These are phyloP conservation scores for Byssoonygena ceratinophila DNA, from an alignment of 2,329 filamentous ascomycete genomes.

Conservation along the genomic window DNA sequence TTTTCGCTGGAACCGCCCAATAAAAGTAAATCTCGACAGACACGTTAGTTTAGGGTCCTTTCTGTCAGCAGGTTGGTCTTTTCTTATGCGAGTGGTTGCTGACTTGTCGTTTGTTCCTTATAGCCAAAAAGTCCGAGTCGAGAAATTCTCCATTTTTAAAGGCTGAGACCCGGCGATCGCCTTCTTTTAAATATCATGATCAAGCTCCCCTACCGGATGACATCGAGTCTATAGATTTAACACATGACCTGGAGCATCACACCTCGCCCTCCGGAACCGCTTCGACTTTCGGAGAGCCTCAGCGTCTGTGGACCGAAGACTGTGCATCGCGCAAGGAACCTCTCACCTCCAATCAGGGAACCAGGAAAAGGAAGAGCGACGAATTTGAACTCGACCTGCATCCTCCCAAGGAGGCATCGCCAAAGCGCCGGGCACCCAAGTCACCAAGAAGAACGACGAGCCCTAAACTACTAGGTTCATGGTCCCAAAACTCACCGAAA, in stretches of 20 bases:
- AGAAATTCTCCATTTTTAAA: not conserved
- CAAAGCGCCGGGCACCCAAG: slow-evolving; percentile 16
- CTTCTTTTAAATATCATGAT: not conserved
- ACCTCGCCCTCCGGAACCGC: slow-evolving; percentile 31
- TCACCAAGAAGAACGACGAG: not conserved
- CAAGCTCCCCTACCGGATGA: slow-evolving; percentile 17
- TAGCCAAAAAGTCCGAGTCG: not conserved
- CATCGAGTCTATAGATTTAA: slow-evolving; percentile 39
- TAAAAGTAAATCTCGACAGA: slow-evolving; percentile 2
- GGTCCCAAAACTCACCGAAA: not conserved
- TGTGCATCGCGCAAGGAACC: slow-evolving; percentile 31
- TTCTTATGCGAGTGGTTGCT: not conserved
- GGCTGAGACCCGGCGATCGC: not conserved
- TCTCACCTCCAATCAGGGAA: slow-evolving; percentile 28
- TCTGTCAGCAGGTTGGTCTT: not conserved
- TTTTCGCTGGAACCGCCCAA: slow-evolving; percentile 1
- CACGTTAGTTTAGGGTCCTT: slow-evolving; percentile 3
- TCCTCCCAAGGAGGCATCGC: slow-evolving; percentile 25
- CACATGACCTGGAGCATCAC: slow-evolving; percentile 29
- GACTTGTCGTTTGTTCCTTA: not conserved
- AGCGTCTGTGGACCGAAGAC: slow-evolving; percentile 37
- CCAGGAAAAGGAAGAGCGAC: slow-evolving; percentile 42
- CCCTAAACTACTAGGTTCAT: slow-evolving; percentile 6
- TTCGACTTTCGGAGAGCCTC: slow-evolving; percentile 34
- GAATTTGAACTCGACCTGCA: slow-evolving; percentile 35